Percentiles rank a stretch among this genome's conserved stretches.
phyloP scores from a whole-genome alignment of 345 rosid genomes.

The Boechera stricta region DNA sequence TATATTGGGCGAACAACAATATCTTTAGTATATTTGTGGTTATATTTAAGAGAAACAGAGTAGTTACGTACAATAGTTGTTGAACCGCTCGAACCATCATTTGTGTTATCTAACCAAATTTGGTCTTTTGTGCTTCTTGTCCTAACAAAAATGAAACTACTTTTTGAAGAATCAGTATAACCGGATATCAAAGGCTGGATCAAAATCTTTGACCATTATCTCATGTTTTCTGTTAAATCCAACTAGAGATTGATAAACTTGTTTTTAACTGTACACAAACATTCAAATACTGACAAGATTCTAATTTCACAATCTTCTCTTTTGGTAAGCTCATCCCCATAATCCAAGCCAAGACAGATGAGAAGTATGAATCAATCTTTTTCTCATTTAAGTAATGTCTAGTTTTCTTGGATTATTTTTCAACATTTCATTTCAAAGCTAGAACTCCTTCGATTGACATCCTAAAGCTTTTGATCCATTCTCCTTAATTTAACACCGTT shows the following conservation, averaged over 20 bases:
- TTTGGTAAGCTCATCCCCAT: neutral
- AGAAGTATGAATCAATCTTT: neutral
- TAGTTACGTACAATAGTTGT: constrained; percentile 18
- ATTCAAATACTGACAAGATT: neutral
- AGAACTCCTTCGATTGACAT: neutral
- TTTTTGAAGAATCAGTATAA: neutral
- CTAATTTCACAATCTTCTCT: neutral
- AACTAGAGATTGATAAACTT: neutral
- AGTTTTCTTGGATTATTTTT: neutral
- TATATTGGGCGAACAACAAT: neutral
- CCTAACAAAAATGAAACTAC: neutral
- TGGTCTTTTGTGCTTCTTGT: neutral
- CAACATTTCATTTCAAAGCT: neutral
- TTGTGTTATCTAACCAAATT: constrained; percentile 17
- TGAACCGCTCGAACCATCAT: constrained; percentile 16
- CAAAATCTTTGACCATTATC: neutral
- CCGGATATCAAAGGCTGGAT: neutral
- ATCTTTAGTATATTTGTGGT: neutral
- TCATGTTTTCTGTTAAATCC: neutral
- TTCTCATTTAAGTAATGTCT: neutral
- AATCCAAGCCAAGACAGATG: neutral
- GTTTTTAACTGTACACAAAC: neutral
- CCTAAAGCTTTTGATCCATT: neutral
- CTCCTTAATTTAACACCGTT: no score
- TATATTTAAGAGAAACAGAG: constrained; percentile 3